Evolutionary conservation across 345 rosid species (phyloP).

Genomic region (Anacardium occidentale): DNA sequence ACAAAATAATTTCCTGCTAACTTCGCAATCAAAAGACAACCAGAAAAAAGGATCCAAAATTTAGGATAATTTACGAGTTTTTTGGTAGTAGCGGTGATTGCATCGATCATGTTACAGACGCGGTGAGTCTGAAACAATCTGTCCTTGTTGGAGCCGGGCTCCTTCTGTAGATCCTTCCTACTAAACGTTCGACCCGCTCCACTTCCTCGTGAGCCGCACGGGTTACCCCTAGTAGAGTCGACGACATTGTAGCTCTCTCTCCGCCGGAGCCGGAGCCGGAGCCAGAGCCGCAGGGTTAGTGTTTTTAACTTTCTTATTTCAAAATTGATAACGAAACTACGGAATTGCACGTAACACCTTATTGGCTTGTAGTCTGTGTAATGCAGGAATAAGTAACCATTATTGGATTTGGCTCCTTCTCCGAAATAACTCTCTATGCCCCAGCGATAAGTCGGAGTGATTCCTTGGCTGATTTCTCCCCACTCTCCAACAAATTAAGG

Average conservation of each 20-base stretch:
- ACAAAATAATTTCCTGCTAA: background rate
- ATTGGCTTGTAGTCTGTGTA: too few relatives aligned
- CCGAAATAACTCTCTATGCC: too few relatives aligned
- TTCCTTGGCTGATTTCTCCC: too few relatives aligned
- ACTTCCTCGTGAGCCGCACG: conserved; percentile 89
- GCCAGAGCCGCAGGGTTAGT: too few relatives aligned
- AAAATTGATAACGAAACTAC: background rate
- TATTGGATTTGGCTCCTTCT: too few relatives aligned
- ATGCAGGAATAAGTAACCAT: too few relatives aligned
- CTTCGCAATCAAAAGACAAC: background rate
- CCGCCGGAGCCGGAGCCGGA: background rate
- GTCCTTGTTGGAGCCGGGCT: conserved; percentile 64
- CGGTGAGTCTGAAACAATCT: conserved; percentile 89
- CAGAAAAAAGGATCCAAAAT: background rate
- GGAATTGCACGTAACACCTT: background rate
- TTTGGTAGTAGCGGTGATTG: conserved; percentile 53
- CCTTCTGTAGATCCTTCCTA: conserved; percentile 87
- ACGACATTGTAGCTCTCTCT: conserved; percentile 55
- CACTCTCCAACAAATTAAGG: too few relatives aligned
- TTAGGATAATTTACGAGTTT: conserved; percentile 50
- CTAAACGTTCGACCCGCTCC: conserved; percentile 77
- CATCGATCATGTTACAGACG: conserved; percentile 76
- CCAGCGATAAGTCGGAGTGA: too few relatives aligned
- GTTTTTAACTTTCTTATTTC: background rate
- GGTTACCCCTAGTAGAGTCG: conserved; percentile 85